Conservation (phyloP, 2,329 filamentous ascomycete species). For the Penicillium sp. region DNA sequence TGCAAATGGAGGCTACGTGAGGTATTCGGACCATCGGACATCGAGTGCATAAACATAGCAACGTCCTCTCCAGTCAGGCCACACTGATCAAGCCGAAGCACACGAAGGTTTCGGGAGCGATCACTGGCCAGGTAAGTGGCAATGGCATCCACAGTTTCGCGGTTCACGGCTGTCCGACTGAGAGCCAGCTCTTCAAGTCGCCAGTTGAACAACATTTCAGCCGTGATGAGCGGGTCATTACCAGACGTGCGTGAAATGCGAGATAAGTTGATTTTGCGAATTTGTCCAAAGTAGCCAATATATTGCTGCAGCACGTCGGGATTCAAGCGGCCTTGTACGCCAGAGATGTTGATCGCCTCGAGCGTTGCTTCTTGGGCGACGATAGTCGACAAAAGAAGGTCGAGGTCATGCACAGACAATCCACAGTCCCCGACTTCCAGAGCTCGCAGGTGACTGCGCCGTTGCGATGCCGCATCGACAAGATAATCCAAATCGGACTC, state of each 20-base stretch:
- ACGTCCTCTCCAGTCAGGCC: conserved; percentile 63
- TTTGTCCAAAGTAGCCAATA: conserved; percentile 62
- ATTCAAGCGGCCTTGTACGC: conserved; percentile 62
- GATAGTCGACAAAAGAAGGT: conserved; percentile 61
- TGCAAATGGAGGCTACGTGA: conserved; percentile 61
- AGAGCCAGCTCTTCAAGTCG: conserved; percentile 62
- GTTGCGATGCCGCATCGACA: conserved; percentile 64
- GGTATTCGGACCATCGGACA: conserved; percentile 50
- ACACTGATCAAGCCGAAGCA: conserved; percentile 64
- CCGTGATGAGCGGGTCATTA: conserved; percentile 59
- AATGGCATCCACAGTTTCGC: conserved; percentile 62
- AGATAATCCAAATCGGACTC: conserved; percentile 65
- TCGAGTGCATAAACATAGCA: conserved; percentile 61
- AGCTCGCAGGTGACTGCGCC: conserved; percentile 61
- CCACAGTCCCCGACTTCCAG: conserved; percentile 63
- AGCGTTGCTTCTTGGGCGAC: conserved; percentile 63
- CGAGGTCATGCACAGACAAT: conserved; percentile 47
- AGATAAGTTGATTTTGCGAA: conserved; percentile 64
- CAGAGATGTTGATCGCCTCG: conserved; percentile 64
- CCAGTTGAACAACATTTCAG: conserved; percentile 65
- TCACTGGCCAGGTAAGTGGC: conserved; percentile 60
- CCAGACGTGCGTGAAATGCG: conserved; percentile 62
- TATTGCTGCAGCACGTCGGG: conserved; percentile 63
- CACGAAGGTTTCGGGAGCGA: conserved; percentile 57
- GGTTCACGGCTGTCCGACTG: conserved; percentile 60